These are phyloP conservation scores for Mortierella antarctica DNA, from an alignment of 192 early-diverging fungal genomes.

Conservation along the genomic window DNA sequence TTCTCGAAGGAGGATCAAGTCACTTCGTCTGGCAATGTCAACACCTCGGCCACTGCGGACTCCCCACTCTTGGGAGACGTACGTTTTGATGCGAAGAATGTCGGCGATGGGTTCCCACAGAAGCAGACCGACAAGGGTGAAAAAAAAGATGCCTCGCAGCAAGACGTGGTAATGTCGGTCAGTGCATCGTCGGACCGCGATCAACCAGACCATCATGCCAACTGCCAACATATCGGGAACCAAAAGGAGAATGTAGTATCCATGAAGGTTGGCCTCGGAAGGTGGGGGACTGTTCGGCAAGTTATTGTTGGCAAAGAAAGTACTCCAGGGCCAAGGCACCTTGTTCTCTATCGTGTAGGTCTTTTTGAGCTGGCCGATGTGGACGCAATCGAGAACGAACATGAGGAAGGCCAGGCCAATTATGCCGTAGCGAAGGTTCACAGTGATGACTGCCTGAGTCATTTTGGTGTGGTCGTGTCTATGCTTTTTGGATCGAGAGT, in stretches of 20 bases:
- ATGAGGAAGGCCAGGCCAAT: neutral
- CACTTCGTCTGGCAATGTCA: neutral
- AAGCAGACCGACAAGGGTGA: neutral
- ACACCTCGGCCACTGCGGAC: neutral
- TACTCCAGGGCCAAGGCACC: constrained; percentile 15
- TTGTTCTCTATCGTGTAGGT: neutral
- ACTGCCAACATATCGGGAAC: constrained; percentile 6
- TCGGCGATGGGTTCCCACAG: constrained; percentile 8
- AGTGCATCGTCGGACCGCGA: neutral
- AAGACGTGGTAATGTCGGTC: neutral
- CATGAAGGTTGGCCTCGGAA: neutral
- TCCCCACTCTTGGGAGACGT: neutral
- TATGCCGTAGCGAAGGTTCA: neutral
- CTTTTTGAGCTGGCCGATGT: constrained; percentile 4
- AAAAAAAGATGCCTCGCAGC: neutral
- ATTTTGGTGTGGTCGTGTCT: neutral
- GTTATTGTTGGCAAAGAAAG: neutral
- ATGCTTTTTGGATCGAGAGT: neutral
- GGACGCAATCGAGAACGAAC: constrained; percentile 7
- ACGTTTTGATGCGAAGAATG: neutral
- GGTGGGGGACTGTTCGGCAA: neutral
- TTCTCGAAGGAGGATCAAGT: neutral
- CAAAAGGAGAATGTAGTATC: neutral
- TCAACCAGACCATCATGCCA: neutral
- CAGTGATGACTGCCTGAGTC: neutral